Evolutionary conservation across 495 filamentous ascomycete species (phyloP).

Genomic region (Cercophora samala): DNA sequence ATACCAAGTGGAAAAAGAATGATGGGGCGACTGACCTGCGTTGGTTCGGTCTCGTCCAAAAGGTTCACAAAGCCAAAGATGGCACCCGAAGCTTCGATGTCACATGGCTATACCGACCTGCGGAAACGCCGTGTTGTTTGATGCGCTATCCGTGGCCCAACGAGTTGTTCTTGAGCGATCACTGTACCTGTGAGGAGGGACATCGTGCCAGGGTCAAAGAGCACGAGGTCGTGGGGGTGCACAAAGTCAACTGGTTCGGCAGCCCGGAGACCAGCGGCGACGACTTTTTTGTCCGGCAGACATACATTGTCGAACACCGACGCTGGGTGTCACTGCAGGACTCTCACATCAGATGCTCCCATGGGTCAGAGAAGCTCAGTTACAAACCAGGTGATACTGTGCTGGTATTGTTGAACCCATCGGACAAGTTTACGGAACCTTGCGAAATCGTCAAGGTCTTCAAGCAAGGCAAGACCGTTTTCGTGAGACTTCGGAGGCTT

Average conservation of each 20-base stretch:
- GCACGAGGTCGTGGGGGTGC: slow-evolving; percentile 51
- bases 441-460: slow-evolving; percentile 51
- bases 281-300: slow-evolving; percentile 65
- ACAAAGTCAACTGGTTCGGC: slow-evolving; percentile 55
- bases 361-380: slow-evolving; percentile 17
- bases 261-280: slow-evolving; percentile 38
- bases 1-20: slow-evolving; percentile 55
- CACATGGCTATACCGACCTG: slow-evolving; percentile 67
- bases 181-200: slow-evolving; percentile 62
- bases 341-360: slow-evolving; percentile 43
- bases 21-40: slow-evolving; percentile 36
- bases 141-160: slow-evolving; percentile 64
- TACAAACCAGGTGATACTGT: slow-evolving; percentile 56
- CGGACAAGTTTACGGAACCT: slow-evolving; percentile 41
- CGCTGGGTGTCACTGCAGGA: slow-evolving; percentile 50
- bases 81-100: slow-evolving; percentile 51
- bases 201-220: slow-evolving; percentile 40
- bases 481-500: slow-evolving; percentile 46
- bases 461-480: slow-evolving; percentile 28
- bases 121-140: slow-evolving; percentile 61
- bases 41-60: slow-evolving; percentile 69
- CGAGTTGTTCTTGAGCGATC: slow-evolving; percentile 72
- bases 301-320: slow-evolving; percentile 53
- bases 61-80: slow-evolving; percentile 35
- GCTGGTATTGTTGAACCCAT: slow-evolving; percentile 35